Evolutionary conservation across 768 basidiomycete species (phyloP), one percentile per base, ranked within the genome.

Genomic region (Thelephora ganbajun): DNA sequence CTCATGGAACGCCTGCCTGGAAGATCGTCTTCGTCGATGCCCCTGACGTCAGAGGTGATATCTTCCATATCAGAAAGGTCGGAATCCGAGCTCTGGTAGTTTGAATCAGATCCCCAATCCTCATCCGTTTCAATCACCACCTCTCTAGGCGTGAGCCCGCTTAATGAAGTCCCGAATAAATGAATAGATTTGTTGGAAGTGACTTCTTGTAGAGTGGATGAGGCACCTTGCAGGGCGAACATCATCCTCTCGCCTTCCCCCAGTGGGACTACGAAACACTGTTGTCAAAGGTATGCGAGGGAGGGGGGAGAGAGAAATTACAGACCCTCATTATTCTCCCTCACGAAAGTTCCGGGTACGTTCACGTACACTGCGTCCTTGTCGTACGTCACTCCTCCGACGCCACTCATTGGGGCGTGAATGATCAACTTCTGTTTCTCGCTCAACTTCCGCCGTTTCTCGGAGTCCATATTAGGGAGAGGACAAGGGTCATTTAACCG

Each of bases 201-300:
- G 6, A 71, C 76, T 54, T 92, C 91, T 50, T 82, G 92, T 23
- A 99, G 79, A 0, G 93, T 97, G 2, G 69, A 63, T 23, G 68
- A 66, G 16, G 81, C 86, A 52, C 92, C 96, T 62, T 99, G 96
- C 12, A 99, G 70, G 60, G 89, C 86, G 73, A 97, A 86, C 11
- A 99, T 91, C 96, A 99, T 98, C 60, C 82, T 76, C 59, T 97
- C 94, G 13, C 96, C 96, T 63, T 96, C 94, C 7, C 93, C 94
- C 58, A 85, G 85, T 3, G 72, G 72, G 43, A 74, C 88, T 91
- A 53, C 18, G 48, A 33, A 16, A 30, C 3, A 33, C 13, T 16
- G 34, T 53, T 18, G 54, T 26, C 7, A 6, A 14, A 7, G 37
- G 20, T 9, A 0, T 43, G 43, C 11, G 11, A 33, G 26, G 22